Base-by-base conservation (phyloP, 306 rosid species). In the Inga oerstediana region DNA sequence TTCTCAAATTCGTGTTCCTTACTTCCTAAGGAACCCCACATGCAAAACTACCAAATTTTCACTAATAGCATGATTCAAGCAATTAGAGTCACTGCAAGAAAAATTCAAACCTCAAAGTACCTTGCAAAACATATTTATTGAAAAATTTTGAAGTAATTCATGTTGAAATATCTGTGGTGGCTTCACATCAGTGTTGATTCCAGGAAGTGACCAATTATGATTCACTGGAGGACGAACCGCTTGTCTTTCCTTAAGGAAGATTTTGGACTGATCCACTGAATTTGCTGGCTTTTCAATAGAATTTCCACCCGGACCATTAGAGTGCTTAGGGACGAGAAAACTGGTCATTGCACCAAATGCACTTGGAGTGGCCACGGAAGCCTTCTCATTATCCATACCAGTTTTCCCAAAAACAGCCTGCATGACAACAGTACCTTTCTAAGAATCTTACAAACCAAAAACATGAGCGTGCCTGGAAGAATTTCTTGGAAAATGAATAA, bases 291-390 rank as follows among this genome's bases (percentile, higher is more conserved):
- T 91, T 81, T 95, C 98, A 77, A 82, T 79, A 64, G 98, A 85
- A 86, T 84, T 93, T 87, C 98, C 97, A 73, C 90, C 86, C 75
- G 91, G 79, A 72, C 99, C 97, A 81, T 87, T 93, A 84, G 99
- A 86, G 71, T 92, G 93, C 92, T 94, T 96, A 71, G 99, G 99
- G 85, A 89, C 98, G 79, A 96, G 99, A 88, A 94, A 96, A 90
- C 93, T 92, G 77, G 99, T 94, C 99, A 96, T 91, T 75, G 97
- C 99, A 87, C 98, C 97, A 88, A 92, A 96, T 72, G 99, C 93
- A 87, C 91, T 89, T 58, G 98, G 90, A 82, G 88, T 75, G 81
- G 97, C 85, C 20, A 89, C 88, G 56, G 98, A 85, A 87, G 87
- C 91, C 68, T 92, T 82, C 82, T 90, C 95, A 61, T 87, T 90